Percentiles rank a stretch among this genome's conserved stretches.
Conservation (phyloP, 2,329 filamentous ascomycete genomes). For the Aureobasidium mangrovei region DNA sequence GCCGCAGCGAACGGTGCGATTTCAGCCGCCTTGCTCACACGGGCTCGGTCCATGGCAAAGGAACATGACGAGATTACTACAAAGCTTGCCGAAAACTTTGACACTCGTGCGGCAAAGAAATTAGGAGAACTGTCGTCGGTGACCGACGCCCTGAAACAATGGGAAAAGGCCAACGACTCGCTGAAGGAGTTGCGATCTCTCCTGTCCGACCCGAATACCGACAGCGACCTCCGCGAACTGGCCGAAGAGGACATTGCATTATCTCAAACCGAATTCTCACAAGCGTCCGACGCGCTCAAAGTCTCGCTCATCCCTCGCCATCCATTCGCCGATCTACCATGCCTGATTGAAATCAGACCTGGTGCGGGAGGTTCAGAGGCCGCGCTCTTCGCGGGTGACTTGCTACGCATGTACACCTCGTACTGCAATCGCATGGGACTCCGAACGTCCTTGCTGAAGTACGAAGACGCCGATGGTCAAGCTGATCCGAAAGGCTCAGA, state of each 20-base stretch:
- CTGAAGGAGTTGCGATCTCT: conserved; percentile 64
- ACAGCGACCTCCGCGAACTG: conserved; percentile 50
- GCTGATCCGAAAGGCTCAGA: conserved; percentile 49
- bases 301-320: conserved; percentile 75
- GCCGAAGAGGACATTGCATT: conserved; percentile 61
- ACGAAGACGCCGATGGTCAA: conserved; percentile 60
- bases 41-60: conserved; percentile 46
- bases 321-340: conserved; percentile 82
- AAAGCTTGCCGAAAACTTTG: conserved; percentile 46
- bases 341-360: conserved; percentile 82
- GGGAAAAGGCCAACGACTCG: conserved; percentile 50
- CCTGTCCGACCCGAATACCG: conserved; percentile 57
- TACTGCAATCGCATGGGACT: conserved; percentile 66
- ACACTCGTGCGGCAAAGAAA: conserved; percentile 48
- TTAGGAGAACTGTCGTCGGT: conserved; percentile 47
- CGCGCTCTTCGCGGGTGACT: conserved; percentile 75
- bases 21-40: conserved; percentile 46
- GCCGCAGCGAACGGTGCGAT: conserved; percentile 27
- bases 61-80: conserved; percentile 48
- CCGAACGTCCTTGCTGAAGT: conserved; percentile 63
- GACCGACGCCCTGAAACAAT: conserved; percentile 45
- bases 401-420: conserved; percentile 81
- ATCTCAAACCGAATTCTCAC: conserved; percentile 53
- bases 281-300: conserved; percentile 60
- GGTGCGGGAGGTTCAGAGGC: conserved; percentile 89